Percentiles rank a stretch among this genome's conserved stretches.
Conservation (phyloP, 768 basidiomycete species). For the Auriscalpium microsporum region DNA sequence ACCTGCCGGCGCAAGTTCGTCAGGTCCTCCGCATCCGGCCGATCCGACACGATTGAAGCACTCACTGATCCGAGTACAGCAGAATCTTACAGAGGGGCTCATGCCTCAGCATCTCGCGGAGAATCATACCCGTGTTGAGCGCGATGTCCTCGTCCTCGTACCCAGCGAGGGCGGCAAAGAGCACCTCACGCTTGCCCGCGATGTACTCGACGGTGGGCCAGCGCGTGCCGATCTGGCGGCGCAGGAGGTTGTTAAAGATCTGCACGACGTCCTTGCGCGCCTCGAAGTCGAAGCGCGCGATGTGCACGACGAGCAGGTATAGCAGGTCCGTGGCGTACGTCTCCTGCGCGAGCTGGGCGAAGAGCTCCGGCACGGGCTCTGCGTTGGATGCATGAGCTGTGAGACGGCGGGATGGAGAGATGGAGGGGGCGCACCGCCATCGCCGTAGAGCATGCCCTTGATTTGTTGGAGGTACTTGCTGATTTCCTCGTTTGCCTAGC, state of each 20-base stretch:
- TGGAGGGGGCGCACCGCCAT: slow-evolving; percentile 54
- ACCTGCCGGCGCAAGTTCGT: slow-evolving; percentile 38
- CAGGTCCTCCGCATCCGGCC: too few species aligned
- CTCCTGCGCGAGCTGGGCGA: slow-evolving; percentile 94
- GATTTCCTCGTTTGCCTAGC: slow-evolving; percentile 81
- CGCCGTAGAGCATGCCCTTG: slow-evolving; percentile 80
- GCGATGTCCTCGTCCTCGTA: slow-evolving; percentile 96
- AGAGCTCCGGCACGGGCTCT: slow-evolving; percentile 83
- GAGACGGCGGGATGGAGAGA: neutral
- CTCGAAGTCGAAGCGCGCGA: slow-evolving; percentile 90
- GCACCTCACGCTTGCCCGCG: slow-evolving; percentile 60
- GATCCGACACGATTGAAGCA: slow-evolving; percentile 8
- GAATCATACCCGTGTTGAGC: slow-evolving; percentile 95
- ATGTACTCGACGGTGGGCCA: slow-evolving; percentile 98
- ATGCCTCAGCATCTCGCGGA: slow-evolving; percentile 93
- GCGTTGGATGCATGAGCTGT: slow-evolving; percentile 3
- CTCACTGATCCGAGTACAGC: slow-evolving; percentile 90
- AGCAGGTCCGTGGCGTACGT: slow-evolving; percentile 89
- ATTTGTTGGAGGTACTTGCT: slow-evolving; percentile 86
- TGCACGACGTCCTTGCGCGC: slow-evolving; percentile 80
- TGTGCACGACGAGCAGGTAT: slow-evolving; percentile 68
- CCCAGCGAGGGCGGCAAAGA: slow-evolving; percentile 82
- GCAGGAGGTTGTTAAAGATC: slow-evolving; percentile 82
- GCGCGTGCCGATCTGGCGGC: slow-evolving; percentile 87
- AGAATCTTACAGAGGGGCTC: slow-evolving; percentile 86